Conservation (phyloP, 768 basidiomycete species). For the Boletus subcaerulescens region DNA sequence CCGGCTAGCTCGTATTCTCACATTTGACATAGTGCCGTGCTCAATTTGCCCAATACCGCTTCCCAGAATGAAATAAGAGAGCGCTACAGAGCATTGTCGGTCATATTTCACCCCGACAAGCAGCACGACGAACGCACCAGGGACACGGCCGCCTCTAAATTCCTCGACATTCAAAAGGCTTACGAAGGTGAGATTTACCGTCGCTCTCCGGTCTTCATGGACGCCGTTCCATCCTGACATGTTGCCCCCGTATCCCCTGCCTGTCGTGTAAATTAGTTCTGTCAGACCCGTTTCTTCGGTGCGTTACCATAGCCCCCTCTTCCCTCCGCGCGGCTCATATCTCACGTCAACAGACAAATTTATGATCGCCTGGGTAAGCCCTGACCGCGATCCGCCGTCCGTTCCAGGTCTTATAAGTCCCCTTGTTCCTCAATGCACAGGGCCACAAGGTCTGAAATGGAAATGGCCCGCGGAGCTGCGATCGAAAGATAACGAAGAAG, state of each 20-base stretch:
- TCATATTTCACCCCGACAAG: conserved; percentile 85
- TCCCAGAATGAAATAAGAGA: conserved; percentile 71
- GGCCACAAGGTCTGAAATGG: conserved; percentile 38
- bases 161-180: conserved; percentile 77
- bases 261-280: conserved; percentile 44
- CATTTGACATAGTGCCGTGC: conserved; percentile 43
- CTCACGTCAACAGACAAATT: conserved; percentile 48
- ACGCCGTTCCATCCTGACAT: not conserved
- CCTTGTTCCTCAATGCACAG: conserved; percentile 18
- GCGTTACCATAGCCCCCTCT: conserved; percentile 19
- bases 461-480: conserved; percentile 46
- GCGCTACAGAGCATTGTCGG: conserved; percentile 65
- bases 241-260: conserved; percentile 9
- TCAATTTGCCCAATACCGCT: conserved; percentile 67
- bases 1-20: not conserved
- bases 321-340: conserved; percentile 4
- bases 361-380: conserved; percentile 69
- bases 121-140: conserved; percentile 58
- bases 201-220: not conserved
- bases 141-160: conserved; percentile 59
- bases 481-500: conserved; percentile 47
- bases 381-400: conserved; percentile 5
- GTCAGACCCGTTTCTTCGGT: conserved; percentile 71
- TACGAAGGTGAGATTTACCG: conserved; percentile 58
- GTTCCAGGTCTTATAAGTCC: conserved; percentile 2